phyloP scores from a whole-genome alignment of 176 grass and related monocot genomes.

The Oryza meridionalis region DNA sequence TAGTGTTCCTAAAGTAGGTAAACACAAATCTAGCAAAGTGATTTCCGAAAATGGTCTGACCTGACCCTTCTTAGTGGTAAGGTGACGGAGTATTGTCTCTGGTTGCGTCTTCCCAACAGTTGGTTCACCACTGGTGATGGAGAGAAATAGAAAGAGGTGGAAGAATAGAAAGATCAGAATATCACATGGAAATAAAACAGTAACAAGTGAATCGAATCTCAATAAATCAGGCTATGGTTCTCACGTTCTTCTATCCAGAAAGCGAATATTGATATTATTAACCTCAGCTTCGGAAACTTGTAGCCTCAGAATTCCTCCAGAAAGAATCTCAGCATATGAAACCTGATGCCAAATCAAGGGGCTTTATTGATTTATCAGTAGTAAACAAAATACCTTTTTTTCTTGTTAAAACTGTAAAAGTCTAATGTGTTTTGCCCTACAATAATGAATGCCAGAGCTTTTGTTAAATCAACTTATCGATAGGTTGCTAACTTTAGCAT shows the following conservation, averaged over 20 bases:
- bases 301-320: constrained; percentile 87
- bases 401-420: constrained; percentile 6
- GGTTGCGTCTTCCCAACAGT: constrained; percentile 82
- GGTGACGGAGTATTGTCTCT: constrained; percentile 87
- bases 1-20: constrained; percentile 22
- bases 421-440: background rate
- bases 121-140: constrained; percentile 73
- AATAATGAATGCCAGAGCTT: background rate
- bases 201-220: constrained; percentile 32
- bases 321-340: constrained; percentile 88
- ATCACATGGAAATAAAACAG: constrained; percentile 14
- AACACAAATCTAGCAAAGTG: constrained; percentile 24
- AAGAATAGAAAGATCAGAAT: constrained; percentile 49
- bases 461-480: background rate
- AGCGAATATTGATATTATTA: constrained; percentile 88
- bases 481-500: background rate
- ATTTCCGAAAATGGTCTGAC: constrained; percentile 50
- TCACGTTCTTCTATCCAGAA: constrained; percentile 94
- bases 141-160: constrained; percentile 12
- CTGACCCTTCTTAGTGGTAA: constrained; percentile 96
- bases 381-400: background rate
- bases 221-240: constrained; percentile 34
- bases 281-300: constrained; percentile 89
- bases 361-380: constrained; percentile 38
- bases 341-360: constrained; percentile 59